These are phyloP conservation scores for Schrenkiella parvula DNA, from an alignment of 345 rosid species.

Conservation along the genomic window DNA sequence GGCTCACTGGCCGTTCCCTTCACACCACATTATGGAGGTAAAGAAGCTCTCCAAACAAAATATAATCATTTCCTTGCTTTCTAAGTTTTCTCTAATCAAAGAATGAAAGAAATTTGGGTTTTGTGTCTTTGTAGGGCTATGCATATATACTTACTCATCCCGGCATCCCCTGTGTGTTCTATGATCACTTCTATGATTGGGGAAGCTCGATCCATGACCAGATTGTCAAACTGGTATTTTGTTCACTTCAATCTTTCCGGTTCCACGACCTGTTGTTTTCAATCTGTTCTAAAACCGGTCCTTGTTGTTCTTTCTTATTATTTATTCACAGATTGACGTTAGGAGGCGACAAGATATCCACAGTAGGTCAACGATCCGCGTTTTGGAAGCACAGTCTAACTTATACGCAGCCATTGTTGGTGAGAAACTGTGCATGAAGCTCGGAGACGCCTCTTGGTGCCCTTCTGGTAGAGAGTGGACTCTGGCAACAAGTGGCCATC, in stretches of 20 bases:
- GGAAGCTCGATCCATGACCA: constrained; percentile 62
- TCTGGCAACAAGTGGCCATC: constrained; percentile 63
- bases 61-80: background rate
- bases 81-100: background rate
- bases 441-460: constrained; percentile 90
- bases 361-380: constrained; percentile 56
- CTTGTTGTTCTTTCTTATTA: background rate
- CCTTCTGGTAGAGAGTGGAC: constrained; percentile 79
- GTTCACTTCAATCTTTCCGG: background rate
- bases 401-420: constrained; percentile 73
- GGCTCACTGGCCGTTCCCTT: constrained; percentile 93
- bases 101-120: background rate
- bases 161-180: constrained; percentile 80
- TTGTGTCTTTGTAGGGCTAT: constrained; percentile 55
- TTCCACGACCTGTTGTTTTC: background rate
- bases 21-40: constrained; percentile 82
- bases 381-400: constrained; percentile 62
- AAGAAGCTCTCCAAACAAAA: background rate
- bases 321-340: constrained; percentile 48
- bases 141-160: constrained; percentile 93
- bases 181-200: constrained; percentile 85
- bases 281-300: background rate
- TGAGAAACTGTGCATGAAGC: constrained; percentile 77
- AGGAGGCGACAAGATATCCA: constrained; percentile 60
- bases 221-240: constrained; percentile 65